Conservation (phyloP, 2,329 filamentous ascomycete species). For the Botrytis sinoallii region DNA sequence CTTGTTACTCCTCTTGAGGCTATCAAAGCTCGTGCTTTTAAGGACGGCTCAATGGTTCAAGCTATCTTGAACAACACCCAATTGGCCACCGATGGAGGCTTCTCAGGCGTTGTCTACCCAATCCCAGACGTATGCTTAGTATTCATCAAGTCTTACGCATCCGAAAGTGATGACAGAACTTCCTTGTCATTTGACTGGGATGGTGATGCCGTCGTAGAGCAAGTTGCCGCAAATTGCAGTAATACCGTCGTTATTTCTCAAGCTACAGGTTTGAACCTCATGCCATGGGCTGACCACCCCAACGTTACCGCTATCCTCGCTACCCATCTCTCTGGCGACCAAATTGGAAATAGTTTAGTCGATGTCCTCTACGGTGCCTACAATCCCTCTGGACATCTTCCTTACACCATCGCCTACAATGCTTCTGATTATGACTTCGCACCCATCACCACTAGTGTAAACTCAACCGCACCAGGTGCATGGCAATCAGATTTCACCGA, state of each 20-base stretch:
- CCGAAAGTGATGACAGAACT: constrained; percentile 65
- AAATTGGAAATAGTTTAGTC: constrained; percentile 58
- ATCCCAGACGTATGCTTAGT: constrained; percentile 64
- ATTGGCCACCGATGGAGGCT: constrained; percentile 38
- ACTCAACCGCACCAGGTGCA: constrained; percentile 26
- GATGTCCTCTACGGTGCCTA: constrained; percentile 59
- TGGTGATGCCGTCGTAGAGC: constrained; percentile 23
- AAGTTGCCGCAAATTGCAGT: constrained; percentile 47
- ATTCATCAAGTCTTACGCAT: constrained; percentile 64
- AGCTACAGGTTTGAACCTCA: constrained; percentile 63
- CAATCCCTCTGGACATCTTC: constrained; percentile 55
- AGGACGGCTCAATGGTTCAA: constrained; percentile 47
- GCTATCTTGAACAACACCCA: constrained; percentile 48
- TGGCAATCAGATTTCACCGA: constrained; percentile 54
- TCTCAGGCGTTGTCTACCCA: constrained; percentile 40
- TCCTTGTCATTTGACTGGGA: constrained; percentile 28
- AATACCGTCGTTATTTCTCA: constrained; percentile 68
- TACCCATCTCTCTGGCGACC: constrained; percentile 57
- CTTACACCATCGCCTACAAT: constrained; percentile 61
- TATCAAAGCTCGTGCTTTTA: constrained; percentile 44
- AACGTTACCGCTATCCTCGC: constrained; percentile 61
- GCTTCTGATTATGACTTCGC: constrained; percentile 50
- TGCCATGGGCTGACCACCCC: constrained; percentile 53
- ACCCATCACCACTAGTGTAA: constrained; percentile 44
- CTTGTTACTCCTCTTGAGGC: constrained; percentile 55